Conservation (phyloP, 176 grass and related monocot genomes). For the Triticum timopheevii region DNA sequence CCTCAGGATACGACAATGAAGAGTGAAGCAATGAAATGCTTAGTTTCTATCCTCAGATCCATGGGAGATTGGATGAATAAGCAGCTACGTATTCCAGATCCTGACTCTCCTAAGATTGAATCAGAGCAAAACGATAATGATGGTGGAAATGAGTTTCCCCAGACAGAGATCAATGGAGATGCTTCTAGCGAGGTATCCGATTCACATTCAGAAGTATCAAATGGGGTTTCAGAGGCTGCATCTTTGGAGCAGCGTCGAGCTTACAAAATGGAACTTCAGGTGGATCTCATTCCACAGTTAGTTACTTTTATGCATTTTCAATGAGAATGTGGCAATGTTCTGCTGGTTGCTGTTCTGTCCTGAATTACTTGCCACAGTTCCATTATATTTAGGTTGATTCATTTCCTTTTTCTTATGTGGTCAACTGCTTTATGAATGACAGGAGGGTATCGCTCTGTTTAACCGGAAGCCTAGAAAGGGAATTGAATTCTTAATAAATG, state of each 20-base stretch:
- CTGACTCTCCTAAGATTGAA: conserved; percentile 68
- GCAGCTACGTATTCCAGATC: conserved; percentile 87
- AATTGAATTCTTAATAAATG: conserved; percentile 93
- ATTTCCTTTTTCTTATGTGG: conserved; percentile 33
- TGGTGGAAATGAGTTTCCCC: conserved; percentile 55
- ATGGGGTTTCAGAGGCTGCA: conserved; percentile 69
- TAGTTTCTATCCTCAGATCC: conserved; percentile 94
- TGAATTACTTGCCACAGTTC: conserved; percentile 2
- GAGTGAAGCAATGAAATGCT: conserved; percentile 97
- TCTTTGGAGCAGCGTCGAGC: conserved; percentile 92
- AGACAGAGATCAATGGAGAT: conserved; percentile 56
- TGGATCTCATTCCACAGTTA: conserved; percentile 28
- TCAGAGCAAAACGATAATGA: conserved; percentile 63
- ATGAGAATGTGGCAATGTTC: conserved; percentile 14
- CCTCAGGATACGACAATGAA: conserved; percentile 93
- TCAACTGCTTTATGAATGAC: conserved; percentile 44
- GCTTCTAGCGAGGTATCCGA: conserved; percentile 77
- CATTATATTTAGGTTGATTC: conserved; percentile 22
- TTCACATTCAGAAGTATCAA: conserved; percentile 74
- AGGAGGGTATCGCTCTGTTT: conserved; percentile 97
- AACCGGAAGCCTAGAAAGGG: conserved; percentile 96
- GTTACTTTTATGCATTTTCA: conserved; percentile 40
- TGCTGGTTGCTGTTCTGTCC: conserved; percentile 7
- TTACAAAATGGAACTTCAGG: conserved; percentile 99
- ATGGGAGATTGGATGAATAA: conserved; percentile 99